phyloP scores from a whole-genome alignment of 1,284 basidiomycete species.

The Meripilus lineatus region DNA sequence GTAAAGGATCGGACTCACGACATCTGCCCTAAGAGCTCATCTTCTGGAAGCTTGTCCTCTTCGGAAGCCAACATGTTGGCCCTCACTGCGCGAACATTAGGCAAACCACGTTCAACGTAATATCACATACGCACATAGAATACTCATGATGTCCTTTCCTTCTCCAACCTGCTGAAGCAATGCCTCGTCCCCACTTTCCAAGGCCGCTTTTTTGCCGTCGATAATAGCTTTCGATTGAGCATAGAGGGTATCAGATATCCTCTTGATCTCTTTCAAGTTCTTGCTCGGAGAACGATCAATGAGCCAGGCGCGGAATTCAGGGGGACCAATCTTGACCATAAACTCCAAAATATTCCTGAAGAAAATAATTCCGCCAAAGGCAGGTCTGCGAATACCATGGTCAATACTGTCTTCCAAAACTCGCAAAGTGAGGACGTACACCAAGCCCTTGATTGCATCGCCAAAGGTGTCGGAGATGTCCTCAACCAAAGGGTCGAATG shows the following conservation, averaged over 20 bases:
- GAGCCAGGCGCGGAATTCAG: conserved; percentile 11
- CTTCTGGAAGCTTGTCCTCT: conserved; percentile 16
- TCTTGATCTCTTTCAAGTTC: conserved; percentile 25
- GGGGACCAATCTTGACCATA: background rate
- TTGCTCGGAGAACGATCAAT: conserved; percentile 27
- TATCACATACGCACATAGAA: conserved; percentile 28
- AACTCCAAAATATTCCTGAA: background rate
- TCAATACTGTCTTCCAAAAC: background rate
- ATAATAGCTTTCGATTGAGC: conserved; percentile 30
- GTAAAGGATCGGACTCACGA: conserved; percentile 10
- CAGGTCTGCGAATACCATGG: background rate
- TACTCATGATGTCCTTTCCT: conserved; percentile 42
- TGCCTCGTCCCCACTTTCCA: conserved; percentile 17
- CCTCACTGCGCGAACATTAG: conserved; percentile 14
- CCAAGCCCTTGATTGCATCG: conserved; percentile 24
- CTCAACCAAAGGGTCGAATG: conserved; percentile 27
- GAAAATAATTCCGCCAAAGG: background rate
- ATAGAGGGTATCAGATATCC: conserved; percentile 31
- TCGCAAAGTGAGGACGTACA: conserved; percentile 17
- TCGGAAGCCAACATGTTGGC: conserved; percentile 22
- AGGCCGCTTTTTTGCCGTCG: conserved; percentile 25
- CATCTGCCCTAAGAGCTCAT: conserved; percentile 23
- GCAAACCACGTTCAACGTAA: background rate
- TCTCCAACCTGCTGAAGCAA: conserved; percentile 26
- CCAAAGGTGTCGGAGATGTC: conserved; percentile 21